These are phyloP conservation scores for Handroanthus guayacan DNA, from an alignment of 257 asterid genomes.

Conservation along the genomic window DNA sequence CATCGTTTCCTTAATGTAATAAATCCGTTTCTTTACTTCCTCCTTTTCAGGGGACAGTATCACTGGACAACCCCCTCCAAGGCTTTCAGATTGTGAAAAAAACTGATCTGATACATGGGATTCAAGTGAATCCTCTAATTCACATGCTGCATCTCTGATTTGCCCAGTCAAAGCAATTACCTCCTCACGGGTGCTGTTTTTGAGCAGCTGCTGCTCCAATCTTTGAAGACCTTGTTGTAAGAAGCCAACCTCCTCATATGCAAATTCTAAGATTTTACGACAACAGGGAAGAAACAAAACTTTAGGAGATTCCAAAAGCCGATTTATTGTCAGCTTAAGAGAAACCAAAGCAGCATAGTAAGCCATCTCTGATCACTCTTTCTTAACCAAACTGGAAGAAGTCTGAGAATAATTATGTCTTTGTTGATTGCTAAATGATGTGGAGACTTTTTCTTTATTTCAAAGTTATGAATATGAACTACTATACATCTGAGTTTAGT, in stretches of 20 bases:
- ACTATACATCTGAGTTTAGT: too few relatives aligned
- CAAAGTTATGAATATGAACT: too few relatives aligned
- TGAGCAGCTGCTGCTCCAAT: not conserved
- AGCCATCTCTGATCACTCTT: too few relatives aligned
- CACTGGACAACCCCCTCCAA: too few relatives aligned
- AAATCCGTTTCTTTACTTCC: not conserved
- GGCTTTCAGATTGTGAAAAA: conserved; percentile 6
- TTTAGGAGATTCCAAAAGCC: too few relatives aligned
- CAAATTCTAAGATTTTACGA: not conserved
- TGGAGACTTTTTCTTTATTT: too few relatives aligned
- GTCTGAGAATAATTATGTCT: too few relatives aligned
- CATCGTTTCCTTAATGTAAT: not conserved
- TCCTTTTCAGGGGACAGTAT: not conserved
- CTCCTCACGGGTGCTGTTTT: conserved; percentile 3
- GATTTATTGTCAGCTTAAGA: too few relatives aligned
- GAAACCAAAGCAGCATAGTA: too few relatives aligned
- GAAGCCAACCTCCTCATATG: not conserved
- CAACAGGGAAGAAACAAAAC: not conserved
- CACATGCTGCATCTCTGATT: not conserved
- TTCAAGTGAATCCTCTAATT: conserved; percentile 23
- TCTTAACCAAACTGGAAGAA: too few relatives aligned
- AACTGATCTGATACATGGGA: conserved; percentile 1
- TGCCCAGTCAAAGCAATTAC: conserved; percentile 12
- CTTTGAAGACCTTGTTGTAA: not conserved
- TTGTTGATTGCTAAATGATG: too few relatives aligned